phyloP scores from a whole-genome alignment of 768 basidiomycete genomes.

The Dictyophora rubrovolvata region DNA sequence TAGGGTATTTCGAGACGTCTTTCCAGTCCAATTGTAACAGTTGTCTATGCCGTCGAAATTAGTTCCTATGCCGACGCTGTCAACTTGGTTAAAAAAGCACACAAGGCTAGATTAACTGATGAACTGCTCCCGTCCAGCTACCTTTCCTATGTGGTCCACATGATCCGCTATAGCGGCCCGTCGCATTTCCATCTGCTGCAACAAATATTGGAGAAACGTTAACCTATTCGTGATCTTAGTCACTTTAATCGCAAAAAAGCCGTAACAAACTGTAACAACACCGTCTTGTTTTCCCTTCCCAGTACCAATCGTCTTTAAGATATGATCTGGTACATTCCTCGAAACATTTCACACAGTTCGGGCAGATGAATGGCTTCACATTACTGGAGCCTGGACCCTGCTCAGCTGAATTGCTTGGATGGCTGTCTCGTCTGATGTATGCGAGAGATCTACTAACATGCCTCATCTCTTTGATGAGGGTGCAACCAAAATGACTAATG shows the following conservation, averaged over 20 bases:
- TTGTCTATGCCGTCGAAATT: slow-evolving; percentile 73
- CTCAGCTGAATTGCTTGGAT: slow-evolving; percentile 52
- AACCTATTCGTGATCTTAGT: slow-evolving; percentile 34
- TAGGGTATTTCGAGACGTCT: slow-evolving; percentile 87
- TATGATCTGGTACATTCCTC: slow-evolving; percentile 72
- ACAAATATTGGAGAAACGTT: slow-evolving; percentile 72
- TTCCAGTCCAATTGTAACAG: slow-evolving; percentile 68
- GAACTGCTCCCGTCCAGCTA: slow-evolving; percentile 66
- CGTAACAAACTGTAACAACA: slow-evolving; percentile 63
- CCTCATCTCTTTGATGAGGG: slow-evolving; percentile 89
- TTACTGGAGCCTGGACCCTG: slow-evolving; percentile 76
- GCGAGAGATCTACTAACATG: slow-evolving; percentile 86
- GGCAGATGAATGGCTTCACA: slow-evolving; percentile 89
- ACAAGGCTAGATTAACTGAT: slow-evolving; percentile 14
- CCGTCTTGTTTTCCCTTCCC: slow-evolving; percentile 62
- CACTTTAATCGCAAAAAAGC: too few species aligned
- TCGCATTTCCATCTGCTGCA: slow-evolving; percentile 51
- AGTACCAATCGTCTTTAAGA: slow-evolving; percentile 61
- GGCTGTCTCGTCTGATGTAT: slow-evolving; percentile 87
- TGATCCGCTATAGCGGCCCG: slow-evolving; percentile 68
- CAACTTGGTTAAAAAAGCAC: neutral
- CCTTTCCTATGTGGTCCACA: slow-evolving; percentile 68
- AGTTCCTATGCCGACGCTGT: slow-evolving; percentile 73
- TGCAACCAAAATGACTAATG: slow-evolving; percentile 52
- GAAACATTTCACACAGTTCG: slow-evolving; percentile 69